Conservation (phyloP, 495 filamentous ascomycete species). For the Cercophora scortea region DNA sequence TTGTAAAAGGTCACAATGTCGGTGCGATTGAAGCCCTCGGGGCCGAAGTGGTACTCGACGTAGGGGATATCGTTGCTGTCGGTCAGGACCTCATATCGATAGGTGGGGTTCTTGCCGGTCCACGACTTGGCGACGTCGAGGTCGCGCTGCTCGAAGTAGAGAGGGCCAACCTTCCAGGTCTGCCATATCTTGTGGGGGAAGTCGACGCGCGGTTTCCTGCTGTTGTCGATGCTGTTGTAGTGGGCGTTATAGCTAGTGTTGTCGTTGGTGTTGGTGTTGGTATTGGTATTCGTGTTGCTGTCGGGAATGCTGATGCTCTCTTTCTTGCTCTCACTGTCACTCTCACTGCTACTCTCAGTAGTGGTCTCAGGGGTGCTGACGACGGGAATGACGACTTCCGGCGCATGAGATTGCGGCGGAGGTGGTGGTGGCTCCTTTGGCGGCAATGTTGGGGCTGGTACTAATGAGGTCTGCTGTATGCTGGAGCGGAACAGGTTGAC, state of each 20-base stretch:
- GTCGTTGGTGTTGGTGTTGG: not conserved
- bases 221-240: not conserved
- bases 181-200: constrained; percentile 52
- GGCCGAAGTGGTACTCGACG: constrained; percentile 51
- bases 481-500: constrained; percentile 28
- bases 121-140: constrained; percentile 45
- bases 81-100: constrained; percentile 58
- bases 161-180: constrained; percentile 56
- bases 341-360: no score
- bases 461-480: constrained; percentile 6
- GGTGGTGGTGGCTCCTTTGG: not conserved
- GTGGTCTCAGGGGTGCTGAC: no score
- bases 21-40: constrained; percentile 48
- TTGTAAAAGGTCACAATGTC: constrained; percentile 54
- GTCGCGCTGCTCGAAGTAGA: constrained; percentile 50
- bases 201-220: constrained; percentile 7
- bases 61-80: constrained; percentile 53
- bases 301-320: not conserved
- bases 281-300: not conserved
- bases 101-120: constrained; percentile 48
- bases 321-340: no score
- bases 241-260: not conserved
- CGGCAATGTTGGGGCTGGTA: not conserved
- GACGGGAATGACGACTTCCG: no score
- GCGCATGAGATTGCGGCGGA: no score